These are phyloP conservation scores for Metarhizium guizhouense DNA, from an alignment of 2,329 filamentous ascomycete genomes.

Conservation along the genomic window DNA sequence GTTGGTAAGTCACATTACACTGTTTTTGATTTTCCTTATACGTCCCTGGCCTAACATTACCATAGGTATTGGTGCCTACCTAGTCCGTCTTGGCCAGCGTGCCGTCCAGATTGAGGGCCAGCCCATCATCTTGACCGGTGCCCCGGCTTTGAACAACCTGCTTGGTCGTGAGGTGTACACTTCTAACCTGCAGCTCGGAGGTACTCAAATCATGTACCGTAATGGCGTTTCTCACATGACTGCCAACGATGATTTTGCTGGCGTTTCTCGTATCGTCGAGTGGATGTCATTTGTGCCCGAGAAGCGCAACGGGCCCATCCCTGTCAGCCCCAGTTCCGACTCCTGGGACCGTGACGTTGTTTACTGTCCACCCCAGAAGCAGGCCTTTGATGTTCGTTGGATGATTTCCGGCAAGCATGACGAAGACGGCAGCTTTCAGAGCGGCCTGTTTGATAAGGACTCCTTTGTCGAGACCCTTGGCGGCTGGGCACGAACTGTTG, in stretches of 20 bases:
- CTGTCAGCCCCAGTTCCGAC: conserved; percentile 80
- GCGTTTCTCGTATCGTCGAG: conserved; percentile 94
- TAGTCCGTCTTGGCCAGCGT: conserved; percentile 95
- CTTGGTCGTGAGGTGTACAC: conserved; percentile 97
- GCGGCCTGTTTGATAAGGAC: conserved; percentile 90
- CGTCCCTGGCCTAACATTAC: background rate
- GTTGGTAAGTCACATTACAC: conserved; percentile 54
- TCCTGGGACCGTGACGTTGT: conserved; percentile 87
- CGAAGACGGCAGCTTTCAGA: conserved; percentile 60
- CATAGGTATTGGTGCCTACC: conserved; percentile 90
- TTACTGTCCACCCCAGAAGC: conserved; percentile 74
- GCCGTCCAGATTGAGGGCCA: conserved; percentile 98
- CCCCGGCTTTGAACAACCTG: conserved; percentile 94
- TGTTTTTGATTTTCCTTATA: background rate
- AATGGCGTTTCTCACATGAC: conserved; percentile 99
- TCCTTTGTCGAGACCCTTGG: conserved; percentile 96
- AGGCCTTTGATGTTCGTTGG: conserved; percentile 87
- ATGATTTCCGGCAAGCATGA: conserved; percentile 83
- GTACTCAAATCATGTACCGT: conserved; percentile 99
- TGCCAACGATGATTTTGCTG: conserved; percentile 92
- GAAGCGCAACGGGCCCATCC: conserved; percentile 85
- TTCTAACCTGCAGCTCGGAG: conserved; percentile 96
- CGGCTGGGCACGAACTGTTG: conserved; percentile 94
- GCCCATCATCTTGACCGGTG: conserved; percentile 96
- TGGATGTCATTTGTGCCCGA: conserved; percentile 98